These are phyloP conservation scores for Alternaria sp. DNA, from an alignment of 2,329 filamentous ascomycete genomes.

Conservation along the genomic window DNA sequence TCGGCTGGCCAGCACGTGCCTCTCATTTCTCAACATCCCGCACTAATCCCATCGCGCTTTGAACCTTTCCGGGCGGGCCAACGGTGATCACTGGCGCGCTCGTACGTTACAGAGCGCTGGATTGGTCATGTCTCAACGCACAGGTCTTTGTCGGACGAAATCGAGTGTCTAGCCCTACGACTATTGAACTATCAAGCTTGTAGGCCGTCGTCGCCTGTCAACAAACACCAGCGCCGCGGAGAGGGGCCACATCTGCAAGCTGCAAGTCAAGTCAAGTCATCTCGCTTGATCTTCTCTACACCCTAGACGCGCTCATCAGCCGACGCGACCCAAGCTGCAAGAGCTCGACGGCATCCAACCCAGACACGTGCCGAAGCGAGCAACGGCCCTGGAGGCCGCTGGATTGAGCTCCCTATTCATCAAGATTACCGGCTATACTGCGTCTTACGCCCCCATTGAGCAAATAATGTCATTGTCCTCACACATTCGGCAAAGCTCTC, in stretches of 20 bases:
- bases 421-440: conserved; percentile 24
- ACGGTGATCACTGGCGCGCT: conserved; percentile 14
- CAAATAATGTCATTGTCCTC: conserved; percentile 6
- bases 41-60: conserved; percentile 1
- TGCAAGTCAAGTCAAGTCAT: conserved; percentile 4
- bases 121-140: conserved; percentile 39
- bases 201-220: neutral
- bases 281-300: conserved; percentile 2
- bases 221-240: conserved; percentile 1
- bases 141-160: conserved; percentile 17
- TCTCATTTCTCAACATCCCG: conserved; percentile 10
- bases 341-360: conserved; percentile 5
- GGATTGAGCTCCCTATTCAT: neutral
- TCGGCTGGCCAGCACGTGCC: neutral
- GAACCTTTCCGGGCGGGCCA: conserved; percentile 4
- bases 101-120: conserved; percentile 3
- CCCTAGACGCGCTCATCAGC: conserved; percentile 3
- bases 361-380: conserved; percentile 11
- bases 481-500: conserved; percentile 29
- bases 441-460: conserved; percentile 9
- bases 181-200: conserved; percentile 22
- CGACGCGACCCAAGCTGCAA: conserved; percentile 15
- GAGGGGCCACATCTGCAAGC: conserved; percentile 9
- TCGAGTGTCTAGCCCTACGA: conserved; percentile 16
- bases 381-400: conserved; percentile 3